Conservation (phyloP, 176 grass and related monocot species). For the Carex cristatella region DNA sequence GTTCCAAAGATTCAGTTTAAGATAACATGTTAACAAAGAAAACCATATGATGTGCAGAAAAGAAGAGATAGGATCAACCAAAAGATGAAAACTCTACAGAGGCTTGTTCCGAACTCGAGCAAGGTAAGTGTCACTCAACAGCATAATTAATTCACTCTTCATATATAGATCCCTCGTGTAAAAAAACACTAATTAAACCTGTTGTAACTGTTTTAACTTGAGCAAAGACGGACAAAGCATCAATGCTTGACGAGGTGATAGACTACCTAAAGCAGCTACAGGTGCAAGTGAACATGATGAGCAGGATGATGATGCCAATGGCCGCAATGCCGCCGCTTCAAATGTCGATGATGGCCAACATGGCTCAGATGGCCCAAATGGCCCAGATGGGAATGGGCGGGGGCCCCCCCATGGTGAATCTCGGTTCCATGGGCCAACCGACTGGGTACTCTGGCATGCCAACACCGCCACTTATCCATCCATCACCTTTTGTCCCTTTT, state of each 20-base stretch:
- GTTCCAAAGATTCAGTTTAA: background rate
- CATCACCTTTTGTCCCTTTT: conserved; percentile 32
- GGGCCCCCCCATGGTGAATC: conserved; percentile 48
- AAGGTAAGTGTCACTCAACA: conserved; percentile 40
- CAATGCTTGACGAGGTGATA: conserved; percentile 97
- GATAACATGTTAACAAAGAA: background rate
- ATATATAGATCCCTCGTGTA: background rate
- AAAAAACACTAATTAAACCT: background rate
- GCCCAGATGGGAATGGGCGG: conserved; percentile 48
- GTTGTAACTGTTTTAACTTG: background rate
- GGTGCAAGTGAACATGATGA: conserved; percentile 71
- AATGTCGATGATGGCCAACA: conserved; percentile 70
- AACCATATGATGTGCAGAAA: conserved; percentile 50
- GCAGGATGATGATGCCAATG: conserved; percentile 90
- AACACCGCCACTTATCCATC: conserved; percentile 33
- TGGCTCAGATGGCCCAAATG: conserved; percentile 79
- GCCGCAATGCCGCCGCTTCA: conserved; percentile 53
- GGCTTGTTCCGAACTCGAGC: conserved; percentile 87
- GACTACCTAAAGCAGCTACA: conserved; percentile 95
- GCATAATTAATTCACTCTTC: background rate
- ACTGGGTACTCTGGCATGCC: conserved; percentile 35
- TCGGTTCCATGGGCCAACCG: conserved; percentile 29
- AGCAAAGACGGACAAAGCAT: conserved; percentile 81
- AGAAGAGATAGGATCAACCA: conserved; percentile 94
- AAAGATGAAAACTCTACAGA: conserved; percentile 87